Base-by-base conservation (phyloP, 352 stramenopile genomes). In the Globisporangium carolinianum region DNA sequence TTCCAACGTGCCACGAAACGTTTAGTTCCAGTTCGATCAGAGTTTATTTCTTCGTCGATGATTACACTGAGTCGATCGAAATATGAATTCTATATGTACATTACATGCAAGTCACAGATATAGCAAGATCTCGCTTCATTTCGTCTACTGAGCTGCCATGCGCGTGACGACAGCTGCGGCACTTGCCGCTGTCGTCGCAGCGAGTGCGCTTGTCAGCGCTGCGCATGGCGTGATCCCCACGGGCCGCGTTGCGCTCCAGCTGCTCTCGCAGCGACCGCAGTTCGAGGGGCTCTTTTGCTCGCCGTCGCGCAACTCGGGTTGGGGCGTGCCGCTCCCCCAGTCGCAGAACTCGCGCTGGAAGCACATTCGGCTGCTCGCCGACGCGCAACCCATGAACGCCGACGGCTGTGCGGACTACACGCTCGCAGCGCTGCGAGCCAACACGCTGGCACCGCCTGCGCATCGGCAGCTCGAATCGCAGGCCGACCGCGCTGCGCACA, bases 301-400 rank as follows among this genome's bases (percentile, higher is more conserved):
- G 52, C 78, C 81, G 37, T 89, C 78, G 51, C 51, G 55, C 52
- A 55, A 62, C 42, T 69, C 78, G 4, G 81, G 76, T 12, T 91
- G 81, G 81, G 81, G 81, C 45, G 68, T 82, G 1, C 24, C 65
- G 12, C 65, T 91, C 3, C 75, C 75, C 0, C 55, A 76, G 14
- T 63, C 71, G 46, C 65, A 72, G 51, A 77, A 83, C 49, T 78
- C 73, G 15, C 76, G 68, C 14, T 84, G 76, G 71, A 84, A 85
- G 62, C 67, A 72, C 36, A 52, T 86, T 15, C 55, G 70, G 32
- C 65, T 79, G 56, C 66, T 83, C 32, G 61, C 58, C 0, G 53
- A 37, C 12, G 46, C 47, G 3, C 47, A 70, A 37, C 42, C 57
- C 1, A 18, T 5, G 11, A 76, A 86, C 41, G 66, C 66, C 17